Percentiles rank a stretch among this genome's conserved stretches.
Evolutionary conservation across 2,329 filamentous ascomycete species (phyloP).

Genomic region (Alternaria viburni): DNA sequence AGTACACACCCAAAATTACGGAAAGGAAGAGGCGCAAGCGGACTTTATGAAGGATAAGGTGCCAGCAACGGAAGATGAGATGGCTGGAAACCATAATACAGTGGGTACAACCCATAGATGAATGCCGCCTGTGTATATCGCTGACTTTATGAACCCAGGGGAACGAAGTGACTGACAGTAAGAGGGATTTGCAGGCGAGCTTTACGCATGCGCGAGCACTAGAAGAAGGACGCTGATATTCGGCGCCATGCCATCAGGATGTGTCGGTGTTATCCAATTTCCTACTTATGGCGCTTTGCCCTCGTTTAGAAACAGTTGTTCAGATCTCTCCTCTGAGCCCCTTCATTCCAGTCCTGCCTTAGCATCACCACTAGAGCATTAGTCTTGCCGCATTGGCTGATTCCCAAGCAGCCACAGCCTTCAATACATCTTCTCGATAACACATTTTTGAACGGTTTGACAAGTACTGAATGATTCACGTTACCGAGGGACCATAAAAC

Average conservation of each 20-base stretch:
- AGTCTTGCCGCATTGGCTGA: not conserved
- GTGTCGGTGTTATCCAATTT: not conserved
- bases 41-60: no score
- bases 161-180: not conserved
- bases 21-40: not conserved
- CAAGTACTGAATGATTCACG: conserved; percentile 6
- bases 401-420: not conserved
- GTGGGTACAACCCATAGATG: not conserved
- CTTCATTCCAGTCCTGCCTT: not conserved
- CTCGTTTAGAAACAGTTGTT: not conserved
- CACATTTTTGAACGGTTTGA: not conserved
- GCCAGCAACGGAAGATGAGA: not conserved
- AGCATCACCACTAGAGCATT: not conserved
- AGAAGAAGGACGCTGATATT: conserved; percentile 18
- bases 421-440: not conserved
- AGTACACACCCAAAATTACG: not conserved
- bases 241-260: not conserved
- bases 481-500: not conserved
- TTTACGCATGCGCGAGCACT: conserved; percentile 19
- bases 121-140: not conserved
- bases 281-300: not conserved
- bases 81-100: not conserved
- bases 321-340: not conserved
- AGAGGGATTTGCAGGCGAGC: not conserved
- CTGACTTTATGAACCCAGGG: not conserved